Evolutionary conservation across 805 yeast genomes (phyloP).

Genomic region (Zygotorulaspora florentina): DNA sequence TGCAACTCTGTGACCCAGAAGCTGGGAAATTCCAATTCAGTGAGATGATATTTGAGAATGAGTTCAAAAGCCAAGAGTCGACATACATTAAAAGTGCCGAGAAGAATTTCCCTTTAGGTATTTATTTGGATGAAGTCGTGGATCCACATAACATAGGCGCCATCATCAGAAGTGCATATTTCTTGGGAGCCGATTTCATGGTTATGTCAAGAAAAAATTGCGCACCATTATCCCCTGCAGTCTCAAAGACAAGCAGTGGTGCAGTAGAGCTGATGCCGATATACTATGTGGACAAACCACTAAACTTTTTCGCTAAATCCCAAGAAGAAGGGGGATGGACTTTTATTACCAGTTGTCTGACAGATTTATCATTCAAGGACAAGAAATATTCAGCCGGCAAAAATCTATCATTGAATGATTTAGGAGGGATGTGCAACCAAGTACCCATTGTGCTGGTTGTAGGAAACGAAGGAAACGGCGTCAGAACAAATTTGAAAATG

Average conservation of each 20-base stretch:
- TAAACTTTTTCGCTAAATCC: constrained; percentile 56
- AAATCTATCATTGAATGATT: constrained; percentile 39
- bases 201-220: constrained; percentile 65
- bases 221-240: constrained; percentile 72
- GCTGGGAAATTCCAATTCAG: constrained; percentile 16
- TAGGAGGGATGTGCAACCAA: constrained; percentile 41
- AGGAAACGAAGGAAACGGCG: constrained; percentile 85
- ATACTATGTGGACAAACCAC: constrained; percentile 53
- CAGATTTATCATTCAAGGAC: constrained; percentile 29
- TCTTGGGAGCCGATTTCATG: constrained; percentile 76
- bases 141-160: constrained; percentile 91
- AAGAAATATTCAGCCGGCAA: constrained; percentile 36
- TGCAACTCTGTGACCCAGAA: constrained; percentile 32
- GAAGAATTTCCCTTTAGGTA: constrained; percentile 55
- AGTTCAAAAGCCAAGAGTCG: constrained; percentile 23
- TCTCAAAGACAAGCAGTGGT: constrained; percentile 79
- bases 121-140: constrained; percentile 72
- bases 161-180: constrained; percentile 72
- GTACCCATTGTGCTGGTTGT: constrained; percentile 67
- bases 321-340: constrained; percentile 60
- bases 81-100: constrained; percentile 26
- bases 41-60: constrained; percentile 24
- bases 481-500: constrained; percentile 59
- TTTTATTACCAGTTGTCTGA: constrained; percentile 57
- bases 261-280: constrained; percentile 72